Evolutionary conservation across 148 eudicot species (phyloP), one percentile per base, ranked within the genome.

Genomic region (Rheum nobile): DNA sequence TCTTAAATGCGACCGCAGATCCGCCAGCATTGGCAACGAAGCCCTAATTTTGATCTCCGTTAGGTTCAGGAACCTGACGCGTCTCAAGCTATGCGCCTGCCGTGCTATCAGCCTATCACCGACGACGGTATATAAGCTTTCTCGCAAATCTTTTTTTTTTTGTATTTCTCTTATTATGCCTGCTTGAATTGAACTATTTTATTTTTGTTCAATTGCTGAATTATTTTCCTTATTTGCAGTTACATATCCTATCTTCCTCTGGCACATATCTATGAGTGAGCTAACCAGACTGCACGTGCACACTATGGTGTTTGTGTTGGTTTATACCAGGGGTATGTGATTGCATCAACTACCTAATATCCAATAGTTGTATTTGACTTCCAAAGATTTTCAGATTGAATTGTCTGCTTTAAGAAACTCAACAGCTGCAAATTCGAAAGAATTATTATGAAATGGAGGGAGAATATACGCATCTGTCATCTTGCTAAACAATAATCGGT

Each of bases 261-360:
- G 89, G 98, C 98, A 43, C 98, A 93, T 86, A 93, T 93, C 75
- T 93, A 86, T 80, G 98, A 93, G 79, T 87, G 98, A 78, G 96
- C 90, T 14, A 90, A 89, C 80, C 98, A 93, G 74, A 85, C 91
- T 54, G 46, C 84, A 80, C 67, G 77, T 10, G 80, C 65, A 68
- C 85, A 91, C 78, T 83, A 65, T 72, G 98, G 98, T 37, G 84
- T 71, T 85, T 97, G 97, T 83, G 79, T 89, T 82, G 98, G 98
- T 75, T 93, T 93, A 83, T 93, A 93, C 85, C 97, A 91, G 84
- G 98, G 98, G 98, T 91, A 89, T 57, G 91, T 80, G 72, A 71
- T 61, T 34, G 22, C 29, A 47, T 44, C 34, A 61, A 67, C 57
- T 41, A 35, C 59, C 50, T 57, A 11, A 29, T 26, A 12, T 14